Evolutionary conservation across 2,329 filamentous ascomycete species (phyloP).

Genomic region (Colletotrichum sansevieriae): DNA sequence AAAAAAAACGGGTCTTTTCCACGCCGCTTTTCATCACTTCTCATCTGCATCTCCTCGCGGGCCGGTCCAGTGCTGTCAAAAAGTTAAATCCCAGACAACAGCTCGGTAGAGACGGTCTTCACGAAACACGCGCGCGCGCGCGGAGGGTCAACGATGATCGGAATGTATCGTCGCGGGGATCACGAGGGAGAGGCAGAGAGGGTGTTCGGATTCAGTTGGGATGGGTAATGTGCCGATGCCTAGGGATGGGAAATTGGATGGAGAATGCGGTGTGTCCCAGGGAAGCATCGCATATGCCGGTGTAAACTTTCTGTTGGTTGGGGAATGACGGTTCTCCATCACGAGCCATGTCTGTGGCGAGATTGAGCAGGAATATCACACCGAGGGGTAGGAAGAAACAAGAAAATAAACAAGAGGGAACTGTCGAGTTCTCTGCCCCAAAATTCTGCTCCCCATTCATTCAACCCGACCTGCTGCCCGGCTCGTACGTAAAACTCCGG

Average conservation of each 20-base stretch:
- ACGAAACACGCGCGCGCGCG: neutral
- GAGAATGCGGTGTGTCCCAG: slow-evolving; percentile 7
- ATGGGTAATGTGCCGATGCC: neutral
- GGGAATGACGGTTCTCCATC: slow-evolving; percentile 1
- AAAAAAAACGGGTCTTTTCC: too few relatives aligned
- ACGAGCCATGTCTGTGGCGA: slow-evolving; percentile 16
- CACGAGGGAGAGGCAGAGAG: slow-evolving; percentile 7
- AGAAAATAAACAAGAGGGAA: slow-evolving; percentile 34
- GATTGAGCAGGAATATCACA: slow-evolving; percentile 16
- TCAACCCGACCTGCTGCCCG: too few relatives aligned
- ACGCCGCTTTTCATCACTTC: slow-evolving; percentile 30
- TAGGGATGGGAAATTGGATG: slow-evolving; percentile 13
- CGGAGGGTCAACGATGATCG: slow-evolving; percentile 6
- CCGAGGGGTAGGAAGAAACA: slow-evolving; percentile 23
- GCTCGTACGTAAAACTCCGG: too few relatives aligned
- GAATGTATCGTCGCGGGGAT: slow-evolving; percentile 25
- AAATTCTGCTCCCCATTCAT: too few relatives aligned
- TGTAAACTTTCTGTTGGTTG: slow-evolving; percentile 20
- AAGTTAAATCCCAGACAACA: slow-evolving; percentile 37
- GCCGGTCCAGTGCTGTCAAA: slow-evolving; percentile 39
- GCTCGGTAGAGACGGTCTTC: neutral
- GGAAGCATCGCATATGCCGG: neutral
- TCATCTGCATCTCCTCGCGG: slow-evolving; percentile 38
- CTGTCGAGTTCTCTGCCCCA: too few relatives aligned
- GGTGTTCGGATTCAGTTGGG: slow-evolving; percentile 1